Evolutionary conservation across 1,139 yeast species (phyloP), one percentile per base, ranked within the genome.

Genomic region (Taphrina communis): DNA sequence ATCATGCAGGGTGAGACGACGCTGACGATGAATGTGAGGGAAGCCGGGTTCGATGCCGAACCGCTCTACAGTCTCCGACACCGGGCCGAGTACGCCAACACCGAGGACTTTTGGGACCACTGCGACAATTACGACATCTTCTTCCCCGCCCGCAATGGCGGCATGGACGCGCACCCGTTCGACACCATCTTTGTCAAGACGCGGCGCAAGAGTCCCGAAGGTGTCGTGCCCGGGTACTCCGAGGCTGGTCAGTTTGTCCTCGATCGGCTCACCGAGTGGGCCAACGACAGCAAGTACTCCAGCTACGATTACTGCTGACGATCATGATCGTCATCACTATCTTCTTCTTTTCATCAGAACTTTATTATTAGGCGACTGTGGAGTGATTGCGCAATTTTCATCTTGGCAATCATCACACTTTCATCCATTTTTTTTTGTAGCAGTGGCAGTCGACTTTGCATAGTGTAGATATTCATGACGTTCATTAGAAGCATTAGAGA

Each of bases 1-100:
- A 17, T 63, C 44, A n/a, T 11, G 9, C 4, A 35, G 6, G 61
- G 61, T 6, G 67, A 63, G 44, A 25, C 31, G 31, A 44, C 39
- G 25, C 9, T 63, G 25, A 55, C 67, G 44, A 31, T 39, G 35
- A 46, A 31, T 9, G 25, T 63, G 5, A 55, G 67, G 12, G 61
- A 63, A n/a, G 67, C 61, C n/a, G 67, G 67, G 2, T 63, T 41
- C 55, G 67, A 55, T 53, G 67, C 61, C 19, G 59, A 44, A 14
- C 66, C 66, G 36, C 42, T 62, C 35, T 62, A 62, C 52, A 41
- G 31, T 12, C 42, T 39, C 12, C 60, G 50, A 12, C 35, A 41
- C 31, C 8, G 12, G 7, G 36, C 36, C 25, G 42, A 53, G 1
- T 56, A 56, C 60, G 38, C 36, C 36, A 21, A 17, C 21, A 19